Evolutionary conservation across 192 early-diverging fungal species (phyloP).

Genomic region (Backusella morwellensis): DNA sequence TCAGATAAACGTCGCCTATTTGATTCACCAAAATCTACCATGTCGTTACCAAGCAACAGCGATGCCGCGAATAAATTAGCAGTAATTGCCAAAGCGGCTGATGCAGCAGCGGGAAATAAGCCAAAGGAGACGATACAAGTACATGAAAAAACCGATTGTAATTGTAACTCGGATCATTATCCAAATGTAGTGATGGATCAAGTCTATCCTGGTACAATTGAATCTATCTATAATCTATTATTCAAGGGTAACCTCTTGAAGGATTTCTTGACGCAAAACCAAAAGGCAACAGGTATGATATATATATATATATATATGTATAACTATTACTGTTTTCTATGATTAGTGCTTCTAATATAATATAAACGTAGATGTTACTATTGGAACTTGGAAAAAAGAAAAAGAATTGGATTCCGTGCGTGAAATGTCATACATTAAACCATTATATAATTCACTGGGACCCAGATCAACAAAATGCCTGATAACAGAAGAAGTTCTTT

Average conservation of each 20-base stretch:
- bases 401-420: constrained; percentile 7
- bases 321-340: neutral
- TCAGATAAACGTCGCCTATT: neutral
- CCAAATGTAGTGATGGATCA: constrained; percentile 34
- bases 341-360: neutral
- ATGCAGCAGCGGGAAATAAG: neutral
- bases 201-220: constrained; percentile 1
- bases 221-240: neutral
- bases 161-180: constrained; percentile 44
- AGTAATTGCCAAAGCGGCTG: neutral
- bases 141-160: constrained; percentile 37
- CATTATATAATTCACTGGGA: constrained; percentile 19
- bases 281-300: constrained; percentile 10
- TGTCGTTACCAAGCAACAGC: neutral
- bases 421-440: constrained; percentile 31
- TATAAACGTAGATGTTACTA: constrained; percentile 22
- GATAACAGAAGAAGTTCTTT: constrained; percentile 39
- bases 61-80: neutral
- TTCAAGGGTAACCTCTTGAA: neutral
- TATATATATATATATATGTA: neutral
- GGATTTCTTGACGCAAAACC: constrained; percentile 1
- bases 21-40: neutral
- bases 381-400: constrained; percentile 29
- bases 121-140: neutral
- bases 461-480: constrained; percentile 41